Conservation (phyloP, 2,329 filamentous ascomycete genomes). For the Alternaria conjuncta region DNA sequence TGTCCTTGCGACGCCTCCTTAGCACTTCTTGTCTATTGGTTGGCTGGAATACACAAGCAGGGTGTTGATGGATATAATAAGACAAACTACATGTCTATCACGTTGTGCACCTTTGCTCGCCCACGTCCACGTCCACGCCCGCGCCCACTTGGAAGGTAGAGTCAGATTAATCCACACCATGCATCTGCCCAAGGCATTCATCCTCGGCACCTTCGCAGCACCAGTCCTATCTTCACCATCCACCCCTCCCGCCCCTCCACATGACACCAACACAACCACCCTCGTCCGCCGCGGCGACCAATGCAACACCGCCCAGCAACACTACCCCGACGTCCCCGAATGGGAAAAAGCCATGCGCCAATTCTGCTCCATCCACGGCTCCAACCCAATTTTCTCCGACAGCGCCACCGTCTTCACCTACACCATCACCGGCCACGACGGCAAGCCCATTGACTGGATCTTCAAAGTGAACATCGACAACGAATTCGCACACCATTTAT, state of each 20-base stretch:
- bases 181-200: neutral
- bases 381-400: neutral
- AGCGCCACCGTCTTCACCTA: neutral
- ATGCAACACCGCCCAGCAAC: neutral
- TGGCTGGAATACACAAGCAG: neutral
- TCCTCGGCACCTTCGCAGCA: neutral
- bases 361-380: neutral
- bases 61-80: neutral
- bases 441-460: slow-evolving; percentile 6
- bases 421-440: neutral
- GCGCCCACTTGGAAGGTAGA: neutral
- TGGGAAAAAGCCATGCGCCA: neutral
- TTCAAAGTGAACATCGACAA: neutral
- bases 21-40: neutral
- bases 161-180: neutral
- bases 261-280: neutral
- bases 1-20: neutral
- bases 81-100: neutral
- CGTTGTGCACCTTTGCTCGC: neutral
- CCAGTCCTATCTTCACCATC: neutral
- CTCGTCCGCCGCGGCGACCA: neutral
- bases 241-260: neutral
- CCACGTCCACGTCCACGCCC: neutral
- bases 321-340: neutral
- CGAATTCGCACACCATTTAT: neutral